Base-by-base conservation (phyloP, 371 early-diverging fungal species). In the Saksenaea oblongispora region DNA sequence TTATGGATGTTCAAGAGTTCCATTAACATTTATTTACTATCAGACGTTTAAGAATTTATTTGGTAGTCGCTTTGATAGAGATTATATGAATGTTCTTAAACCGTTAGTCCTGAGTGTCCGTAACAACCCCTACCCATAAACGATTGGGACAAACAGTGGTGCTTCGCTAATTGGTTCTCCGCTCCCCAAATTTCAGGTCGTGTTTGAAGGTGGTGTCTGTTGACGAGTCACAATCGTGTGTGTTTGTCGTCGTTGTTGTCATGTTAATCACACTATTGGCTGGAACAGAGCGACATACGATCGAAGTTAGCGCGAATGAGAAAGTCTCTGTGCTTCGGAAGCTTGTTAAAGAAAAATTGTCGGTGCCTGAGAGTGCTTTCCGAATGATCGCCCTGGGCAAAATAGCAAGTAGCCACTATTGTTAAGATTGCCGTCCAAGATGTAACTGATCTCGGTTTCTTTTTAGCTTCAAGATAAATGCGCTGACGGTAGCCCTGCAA, bases 371-470 rank as follows among this genome's bases (percentile, higher is more conserved):
- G 5, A 47, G 57, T 8, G 2, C 51, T 0, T 68, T 76, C 34
- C 58, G 64, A 3, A 47, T 76, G 15, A 73, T 72, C n/a, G 68
- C 71, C 4, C 39, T 69, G 24, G 76, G 76, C 24, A 76, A 73
- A 64, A 66, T 76, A 55, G 76, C 67, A 71, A 60, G 56, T 58
- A 47, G 34, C 26, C 18, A 10, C n/a, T 11, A 31, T 18, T 22
- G 1, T 10, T 34, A 27, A 10, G 11, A 22, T 44, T 56, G 2
- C 1, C 0, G 10, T 17, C n/a, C 10, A 34, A 15, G 31, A 31
- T 31, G 4, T 31, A 31, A 15, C 5, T 0, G n/a, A 15, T 34
- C 24, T 5, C 10, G 26, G 26, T 27, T 31, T 34, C n/a, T 47
- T 47, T 26, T 18, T 58, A 72, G 71, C 59, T 76, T 51, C 24